Conservation (phyloP, 2,329 filamentous ascomycete species). For the Penicillium verrucosum region DNA sequence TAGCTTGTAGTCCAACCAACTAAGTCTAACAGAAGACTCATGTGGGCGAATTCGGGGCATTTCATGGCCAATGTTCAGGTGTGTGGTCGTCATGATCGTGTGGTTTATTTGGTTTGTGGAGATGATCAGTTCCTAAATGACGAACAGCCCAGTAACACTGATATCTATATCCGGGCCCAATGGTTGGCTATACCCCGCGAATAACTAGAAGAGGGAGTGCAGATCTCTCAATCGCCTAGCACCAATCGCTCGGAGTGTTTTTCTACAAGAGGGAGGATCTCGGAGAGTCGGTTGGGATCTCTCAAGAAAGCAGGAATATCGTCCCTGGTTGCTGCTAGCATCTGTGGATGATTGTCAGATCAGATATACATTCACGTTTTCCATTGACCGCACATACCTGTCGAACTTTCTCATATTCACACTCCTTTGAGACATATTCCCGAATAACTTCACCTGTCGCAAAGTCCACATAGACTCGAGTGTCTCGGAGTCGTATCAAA, state of each 20-base stretch:
- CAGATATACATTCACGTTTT: background rate
- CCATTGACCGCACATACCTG: conserved; percentile 51
- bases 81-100: background rate
- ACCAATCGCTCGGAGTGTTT: conserved; percentile 59
- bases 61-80: background rate
- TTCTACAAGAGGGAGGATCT: conserved; percentile 68
- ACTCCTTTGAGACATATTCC: conserved; percentile 88
- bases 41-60: background rate
- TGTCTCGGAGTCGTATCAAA: conserved; percentile 81
- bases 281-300: conserved; percentile 72
- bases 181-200: background rate
- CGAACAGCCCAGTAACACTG: background rate
- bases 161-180: background rate
- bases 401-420: conserved; percentile 71
- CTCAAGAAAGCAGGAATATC: conserved; percentile 73
- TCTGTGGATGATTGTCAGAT: conserved; percentile 29
- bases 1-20: background rate
- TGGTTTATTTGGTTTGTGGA: background rate
- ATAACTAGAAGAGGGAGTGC: background rate
- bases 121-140: background rate
- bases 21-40: background rate
- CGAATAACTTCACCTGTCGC: conserved; percentile 71
- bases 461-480: conserved; percentile 89
- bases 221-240: conserved; percentile 19
- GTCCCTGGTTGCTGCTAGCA: conserved; percentile 59